These are phyloP conservation scores for Cucurbita maxima DNA, from an alignment of 306 rosid genomes.

Conservation along the genomic window DNA sequence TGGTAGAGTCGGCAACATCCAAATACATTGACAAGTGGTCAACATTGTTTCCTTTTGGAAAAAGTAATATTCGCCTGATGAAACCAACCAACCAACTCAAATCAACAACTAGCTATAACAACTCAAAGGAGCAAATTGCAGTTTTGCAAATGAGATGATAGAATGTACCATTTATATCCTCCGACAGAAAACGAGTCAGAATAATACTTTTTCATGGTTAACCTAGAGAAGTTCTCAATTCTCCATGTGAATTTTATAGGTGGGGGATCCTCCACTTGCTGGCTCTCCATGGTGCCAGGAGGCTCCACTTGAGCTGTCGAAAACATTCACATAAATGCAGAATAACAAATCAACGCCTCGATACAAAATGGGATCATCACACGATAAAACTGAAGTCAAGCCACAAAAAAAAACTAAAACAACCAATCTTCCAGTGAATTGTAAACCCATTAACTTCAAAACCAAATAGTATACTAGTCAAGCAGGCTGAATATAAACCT, in stretches of 20 bases:
- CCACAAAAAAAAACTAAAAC: background rate
- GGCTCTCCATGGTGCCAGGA: constrained; percentile 29
- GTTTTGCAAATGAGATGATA: background rate
- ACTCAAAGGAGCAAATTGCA: background rate
- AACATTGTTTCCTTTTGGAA: constrained; percentile 94
- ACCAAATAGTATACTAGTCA: background rate
- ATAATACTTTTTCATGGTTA: constrained; percentile 41
- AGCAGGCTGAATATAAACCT: constrained; percentile 16
- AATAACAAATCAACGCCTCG: background rate
- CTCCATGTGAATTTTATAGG: constrained; percentile 59
- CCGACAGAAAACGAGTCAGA: constrained; percentile 46
- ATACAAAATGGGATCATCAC: background rate
- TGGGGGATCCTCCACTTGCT: constrained; percentile 50
- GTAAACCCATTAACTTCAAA: constrained; percentile 1
- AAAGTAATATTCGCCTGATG: constrained; percentile 44
- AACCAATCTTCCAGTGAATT: constrained; percentile 8
- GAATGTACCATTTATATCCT: constrained; percentile 41
- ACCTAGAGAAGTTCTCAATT: constrained; percentile 46
- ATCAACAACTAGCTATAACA: background rate
- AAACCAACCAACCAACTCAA: constrained; percentile 13
- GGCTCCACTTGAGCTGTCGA: constrained; percentile 30
- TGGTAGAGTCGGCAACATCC: constrained; percentile 45
- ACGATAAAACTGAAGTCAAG: background rate
- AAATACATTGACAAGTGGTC: constrained; percentile 47
- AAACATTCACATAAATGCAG: constrained; percentile 3